Conservation (phyloP, 169 alveolate species). For the Babesia ovis region DNA sequence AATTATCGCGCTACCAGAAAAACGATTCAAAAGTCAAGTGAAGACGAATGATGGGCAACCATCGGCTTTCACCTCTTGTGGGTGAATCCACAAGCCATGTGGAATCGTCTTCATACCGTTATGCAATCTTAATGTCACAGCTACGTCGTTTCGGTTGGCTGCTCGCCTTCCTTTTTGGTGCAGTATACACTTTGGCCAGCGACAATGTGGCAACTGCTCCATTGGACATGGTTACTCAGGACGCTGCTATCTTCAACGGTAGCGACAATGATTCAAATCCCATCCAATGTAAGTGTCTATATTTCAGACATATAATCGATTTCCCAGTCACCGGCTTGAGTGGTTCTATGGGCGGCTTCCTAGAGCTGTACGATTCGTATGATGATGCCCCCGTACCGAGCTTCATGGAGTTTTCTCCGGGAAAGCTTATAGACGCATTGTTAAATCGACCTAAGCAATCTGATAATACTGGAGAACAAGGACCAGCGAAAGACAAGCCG, state of each 20-base stretch:
- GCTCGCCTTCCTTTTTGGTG: conserved; percentile 4
- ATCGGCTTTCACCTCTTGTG: not conserved
- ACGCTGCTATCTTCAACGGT: not conserved
- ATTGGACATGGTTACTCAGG: too few relatives aligned
- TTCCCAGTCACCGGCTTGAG: conserved; percentile 15
- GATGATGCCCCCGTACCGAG: not conserved
- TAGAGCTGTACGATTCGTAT: conserved; percentile 9
- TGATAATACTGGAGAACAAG: not conserved
- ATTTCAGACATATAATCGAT: too few relatives aligned
- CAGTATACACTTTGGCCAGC: too few relatives aligned
- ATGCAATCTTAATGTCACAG: not conserved
- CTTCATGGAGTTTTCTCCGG: conserved; percentile 9
- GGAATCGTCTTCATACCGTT: not conserved
- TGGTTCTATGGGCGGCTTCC: conserved; percentile 7
- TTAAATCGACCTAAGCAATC: not conserved
- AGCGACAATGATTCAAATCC: not conserved
- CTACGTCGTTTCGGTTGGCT: not conserved
- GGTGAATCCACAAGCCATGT: not conserved
- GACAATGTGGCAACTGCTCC: too few relatives aligned
- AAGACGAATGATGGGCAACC: conserved; percentile 6
- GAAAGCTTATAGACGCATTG: not conserved
- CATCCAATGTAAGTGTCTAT: conserved; percentile 14
- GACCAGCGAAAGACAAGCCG: not conserved
- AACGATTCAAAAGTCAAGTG: too few relatives aligned
- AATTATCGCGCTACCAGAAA: too few relatives aligned